Conservation (phyloP, 306 rosid genomes). For the Glycine latifolia region DNA sequence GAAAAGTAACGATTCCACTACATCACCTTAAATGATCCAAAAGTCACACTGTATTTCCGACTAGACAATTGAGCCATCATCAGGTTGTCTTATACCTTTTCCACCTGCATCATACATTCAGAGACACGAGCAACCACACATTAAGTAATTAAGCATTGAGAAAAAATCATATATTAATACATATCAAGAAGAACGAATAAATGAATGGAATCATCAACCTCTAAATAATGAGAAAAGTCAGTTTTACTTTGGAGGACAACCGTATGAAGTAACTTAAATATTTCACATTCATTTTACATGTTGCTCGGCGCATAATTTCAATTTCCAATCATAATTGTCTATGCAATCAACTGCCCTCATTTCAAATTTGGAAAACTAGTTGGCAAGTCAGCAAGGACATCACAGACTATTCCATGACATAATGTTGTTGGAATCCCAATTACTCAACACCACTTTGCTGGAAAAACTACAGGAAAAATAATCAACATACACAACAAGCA, state of each 20-base stretch:
- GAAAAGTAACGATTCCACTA: constrained; percentile 18
- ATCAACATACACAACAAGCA: too few relatives aligned
- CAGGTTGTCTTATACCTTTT: constrained; percentile 28
- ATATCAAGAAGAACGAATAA: neutral
- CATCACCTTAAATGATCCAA: constrained; percentile 85
- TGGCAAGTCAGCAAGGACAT: too few relatives aligned
- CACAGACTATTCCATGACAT: too few relatives aligned
- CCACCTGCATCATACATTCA: constrained; percentile 67
- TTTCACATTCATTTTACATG: neutral
- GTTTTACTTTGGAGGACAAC: neutral
- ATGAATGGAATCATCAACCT: neutral
- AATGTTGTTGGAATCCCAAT: neutral
- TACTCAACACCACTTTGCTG: too few relatives aligned
- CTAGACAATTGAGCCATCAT: constrained; percentile 93
- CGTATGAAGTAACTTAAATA: constrained; percentile 7
- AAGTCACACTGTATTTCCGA: constrained; percentile 91
- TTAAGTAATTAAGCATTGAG: constrained; percentile 39
- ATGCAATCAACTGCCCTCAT: too few relatives aligned
- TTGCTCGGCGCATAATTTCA: constrained; percentile 1
- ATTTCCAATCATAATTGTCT: neutral
- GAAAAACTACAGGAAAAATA: too few relatives aligned
- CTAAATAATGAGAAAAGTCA: too few relatives aligned
- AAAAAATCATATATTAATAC: constrained; percentile 13
- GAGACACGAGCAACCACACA: constrained; percentile 34
- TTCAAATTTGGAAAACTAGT: too few relatives aligned